Evolutionary conservation across 1,139 yeast genomes (phyloP).

Genomic region (Lodderomyces jiufengensis): DNA sequence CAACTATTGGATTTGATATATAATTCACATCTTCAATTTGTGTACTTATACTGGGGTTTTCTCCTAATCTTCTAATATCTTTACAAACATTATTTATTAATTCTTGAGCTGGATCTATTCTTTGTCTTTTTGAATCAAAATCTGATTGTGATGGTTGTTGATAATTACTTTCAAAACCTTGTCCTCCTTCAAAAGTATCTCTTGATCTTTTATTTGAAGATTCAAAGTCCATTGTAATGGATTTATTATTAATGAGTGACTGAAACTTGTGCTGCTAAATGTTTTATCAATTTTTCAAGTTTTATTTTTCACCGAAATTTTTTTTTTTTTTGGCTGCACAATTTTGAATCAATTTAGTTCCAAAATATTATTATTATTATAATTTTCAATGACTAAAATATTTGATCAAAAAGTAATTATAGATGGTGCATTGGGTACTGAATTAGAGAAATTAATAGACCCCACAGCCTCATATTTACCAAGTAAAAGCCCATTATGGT

Average conservation of each 20-base stretch:
- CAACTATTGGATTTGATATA: conserved; percentile 61
- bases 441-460: conserved; percentile 19
- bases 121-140: conserved; percentile 31
- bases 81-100: conserved; percentile 42
- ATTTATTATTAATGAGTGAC: too few species aligned
- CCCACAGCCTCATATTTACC: conserved; percentile 14
- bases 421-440: conserved; percentile 35
- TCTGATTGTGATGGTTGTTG: conserved; percentile 3
- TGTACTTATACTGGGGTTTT: conserved; percentile 47
- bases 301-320: too few species aligned
- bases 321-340: too few species aligned
- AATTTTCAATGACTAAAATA: too few species aligned
- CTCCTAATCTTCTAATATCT: conserved; percentile 67
- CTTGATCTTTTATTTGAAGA: conserved; percentile 31
- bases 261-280: too few species aligned
- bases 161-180: conserved; percentile 8
- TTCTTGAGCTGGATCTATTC: conserved; percentile 41
- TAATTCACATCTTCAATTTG: conserved; percentile 67
- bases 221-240: conserved; percentile 5
- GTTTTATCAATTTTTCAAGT: too few species aligned
- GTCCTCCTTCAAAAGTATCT: conserved; percentile 32
- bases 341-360: too few species aligned
- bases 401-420: conserved; percentile 15
- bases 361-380: too few species aligned
- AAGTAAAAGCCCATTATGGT: conserved; percentile 50